Evolutionary conservation across 768 basidiomycete species (phyloP).

Genomic region (Suillus americanus): DNA sequence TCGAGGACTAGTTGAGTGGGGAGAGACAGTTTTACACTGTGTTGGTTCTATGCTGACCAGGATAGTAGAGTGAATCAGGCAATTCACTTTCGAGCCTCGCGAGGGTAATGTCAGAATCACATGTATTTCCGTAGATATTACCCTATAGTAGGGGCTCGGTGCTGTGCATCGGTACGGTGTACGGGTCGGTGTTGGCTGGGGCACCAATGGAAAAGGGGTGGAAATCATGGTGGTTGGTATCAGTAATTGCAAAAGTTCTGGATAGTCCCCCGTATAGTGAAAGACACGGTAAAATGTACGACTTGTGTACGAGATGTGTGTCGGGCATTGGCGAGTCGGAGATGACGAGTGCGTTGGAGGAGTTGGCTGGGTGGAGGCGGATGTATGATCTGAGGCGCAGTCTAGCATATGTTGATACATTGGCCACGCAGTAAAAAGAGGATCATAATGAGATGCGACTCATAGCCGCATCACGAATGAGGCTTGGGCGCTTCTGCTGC

Average conservation of each 20-base stretch:
- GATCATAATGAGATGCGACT: background rate
- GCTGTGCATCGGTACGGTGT: no score
- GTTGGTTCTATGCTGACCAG: background rate
- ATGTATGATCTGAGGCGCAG: background rate
- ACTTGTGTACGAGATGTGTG: background rate
- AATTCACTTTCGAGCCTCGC: background rate
- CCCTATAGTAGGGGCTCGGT: no score
- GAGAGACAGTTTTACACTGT: background rate
- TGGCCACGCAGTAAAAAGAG: background rate
- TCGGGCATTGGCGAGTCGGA: background rate
- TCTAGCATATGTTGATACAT: background rate
- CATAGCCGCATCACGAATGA: background rate
- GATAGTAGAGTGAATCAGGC: background rate
- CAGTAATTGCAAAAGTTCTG: background rate
- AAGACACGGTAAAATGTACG: background rate
- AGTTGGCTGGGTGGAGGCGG: background rate
- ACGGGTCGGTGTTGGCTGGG: no score
- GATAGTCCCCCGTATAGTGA: background rate
- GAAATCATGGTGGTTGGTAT: no score
- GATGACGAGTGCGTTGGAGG: background rate
- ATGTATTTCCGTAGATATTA: no score
- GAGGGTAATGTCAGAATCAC: background rate
- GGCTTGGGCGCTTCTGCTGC: no score
- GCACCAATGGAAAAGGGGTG: no score
- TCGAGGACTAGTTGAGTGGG: no score